These are phyloP conservation scores for Coemansia sp. DNA, from an alignment of 192 early-diverging fungal species.

Conservation along the genomic window DNA sequence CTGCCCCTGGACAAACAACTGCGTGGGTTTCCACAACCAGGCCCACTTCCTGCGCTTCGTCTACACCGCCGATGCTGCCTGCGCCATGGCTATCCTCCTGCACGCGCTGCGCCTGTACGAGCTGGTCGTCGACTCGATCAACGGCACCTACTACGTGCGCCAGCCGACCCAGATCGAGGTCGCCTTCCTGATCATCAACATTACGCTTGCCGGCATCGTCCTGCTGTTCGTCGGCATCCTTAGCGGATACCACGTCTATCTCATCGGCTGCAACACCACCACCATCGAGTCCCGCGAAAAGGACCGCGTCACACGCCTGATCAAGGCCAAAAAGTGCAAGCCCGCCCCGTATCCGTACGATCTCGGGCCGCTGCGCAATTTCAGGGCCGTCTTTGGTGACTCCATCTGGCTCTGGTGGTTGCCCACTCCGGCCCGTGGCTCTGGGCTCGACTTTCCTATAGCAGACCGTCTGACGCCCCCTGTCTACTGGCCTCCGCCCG, in stretches of 20 bases:
- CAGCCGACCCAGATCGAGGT: slow-evolving; percentile 64
- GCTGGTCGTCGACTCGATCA: slow-evolving; percentile 48
- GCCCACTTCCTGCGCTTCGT: slow-evolving; percentile 71
- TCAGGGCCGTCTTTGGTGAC: slow-evolving; percentile 72
- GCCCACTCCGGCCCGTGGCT: slow-evolving; percentile 61
- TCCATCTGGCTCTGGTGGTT: slow-evolving; percentile 72
- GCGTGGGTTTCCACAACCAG: slow-evolving; percentile 76
- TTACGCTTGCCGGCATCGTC: slow-evolving; percentile 56
- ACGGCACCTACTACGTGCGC: slow-evolving; percentile 59
- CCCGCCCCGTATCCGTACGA: slow-evolving; percentile 84
- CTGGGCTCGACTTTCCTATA: slow-evolving; percentile 69
- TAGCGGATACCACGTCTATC: slow-evolving; percentile 52
- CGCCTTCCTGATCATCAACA: slow-evolving; percentile 71
- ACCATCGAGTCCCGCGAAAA: slow-evolving; percentile 56
- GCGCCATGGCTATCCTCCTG: slow-evolving; percentile 66
- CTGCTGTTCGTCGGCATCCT: slow-evolving; percentile 49
- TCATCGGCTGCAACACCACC: slow-evolving; percentile 49
- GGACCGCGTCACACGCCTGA: slow-evolving; percentile 45
- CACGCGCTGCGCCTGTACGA: slow-evolving; percentile 78
- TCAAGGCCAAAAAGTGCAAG: slow-evolving; percentile 47
- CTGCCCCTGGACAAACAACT: slow-evolving; percentile 88
- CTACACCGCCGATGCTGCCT: slow-evolving; percentile 63
- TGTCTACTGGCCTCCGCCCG: slow-evolving; percentile 72
- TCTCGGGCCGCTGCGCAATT: slow-evolving; percentile 71
- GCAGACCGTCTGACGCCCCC: slow-evolving; percentile 39